Conservation (phyloP, 169 alveolate genomes). For the Plasmodium coatneyi region DNA sequence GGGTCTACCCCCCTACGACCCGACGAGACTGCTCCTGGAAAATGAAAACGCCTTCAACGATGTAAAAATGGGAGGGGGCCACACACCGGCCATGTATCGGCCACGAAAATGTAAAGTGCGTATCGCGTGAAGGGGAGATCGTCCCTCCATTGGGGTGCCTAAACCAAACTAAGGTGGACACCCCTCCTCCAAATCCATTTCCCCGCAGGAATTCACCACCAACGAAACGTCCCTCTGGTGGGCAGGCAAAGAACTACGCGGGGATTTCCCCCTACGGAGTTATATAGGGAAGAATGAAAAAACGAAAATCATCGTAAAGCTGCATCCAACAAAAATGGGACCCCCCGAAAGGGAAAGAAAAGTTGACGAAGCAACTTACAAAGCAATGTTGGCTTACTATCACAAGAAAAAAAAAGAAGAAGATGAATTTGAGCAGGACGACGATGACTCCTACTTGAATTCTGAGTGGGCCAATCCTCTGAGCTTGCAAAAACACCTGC, state of each 20-base stretch:
- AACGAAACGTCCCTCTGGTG: conserved; percentile 94
- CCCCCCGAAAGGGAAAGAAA: conserved; percentile 97
- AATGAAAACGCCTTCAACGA: conserved; percentile 87
- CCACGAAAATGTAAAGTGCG: background rate
- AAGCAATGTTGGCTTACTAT: conserved; percentile 95
- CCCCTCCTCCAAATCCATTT: too few species aligned
- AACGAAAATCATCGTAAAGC: conserved; percentile 93
- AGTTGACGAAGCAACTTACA: conserved; percentile 95
- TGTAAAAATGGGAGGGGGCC: conserved; percentile 4
- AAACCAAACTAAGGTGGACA: background rate
- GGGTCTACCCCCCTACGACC: conserved; percentile 95
- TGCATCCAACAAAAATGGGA: conserved; percentile 91
- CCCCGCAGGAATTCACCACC: conserved; percentile 82
- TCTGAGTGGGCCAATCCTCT: conserved; percentile 96
- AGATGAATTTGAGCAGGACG: conserved; percentile 91
- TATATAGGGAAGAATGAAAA: conserved; percentile 94
- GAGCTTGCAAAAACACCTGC: conserved; percentile 88
- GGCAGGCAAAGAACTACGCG: conserved; percentile 95
- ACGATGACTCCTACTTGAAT: conserved; percentile 94
- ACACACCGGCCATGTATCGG: background rate
- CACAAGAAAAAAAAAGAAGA: conserved; percentile 94
- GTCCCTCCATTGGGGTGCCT: background rate
- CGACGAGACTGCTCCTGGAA: conserved; percentile 90
- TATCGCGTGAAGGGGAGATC: background rate
- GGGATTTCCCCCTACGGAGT: conserved; percentile 87